Evolutionary conservation across 2,329 filamentous ascomycete species (phyloP), one percentile per base, ranked within the genome.

Genomic region (Fusarium sambucinum): DNA sequence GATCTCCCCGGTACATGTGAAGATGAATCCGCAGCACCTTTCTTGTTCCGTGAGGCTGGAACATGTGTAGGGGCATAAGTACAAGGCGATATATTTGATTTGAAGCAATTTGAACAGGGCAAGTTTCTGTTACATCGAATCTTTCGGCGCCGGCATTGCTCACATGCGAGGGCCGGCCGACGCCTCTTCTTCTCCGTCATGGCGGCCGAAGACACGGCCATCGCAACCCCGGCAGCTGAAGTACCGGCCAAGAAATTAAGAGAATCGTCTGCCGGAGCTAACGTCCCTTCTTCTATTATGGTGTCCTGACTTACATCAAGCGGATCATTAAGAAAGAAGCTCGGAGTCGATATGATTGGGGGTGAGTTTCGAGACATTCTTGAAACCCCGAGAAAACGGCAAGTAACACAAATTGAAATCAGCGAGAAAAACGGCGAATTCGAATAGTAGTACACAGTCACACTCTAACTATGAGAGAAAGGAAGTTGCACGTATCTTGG

Each of bases 31-130:
- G 42, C 40, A 21, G 59, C 50, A n/a, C 52, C 38, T 55, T 73
- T 75, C 54, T 69, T 74, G 16, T 27, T 41, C 52, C 70, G 68
- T n/a, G 71, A 72, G 6, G 74, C 72, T 3, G 78, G 78, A 17
- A 75, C 64, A 38, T 80, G 78, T 37, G 77, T 70, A 33, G 80
- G 75, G 27, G 77, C 79, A 69, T 88, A 90, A 2, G 85, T 80
- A 70, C 89, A 90, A 21, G 80, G 80, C 8, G 82, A 80, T 40
- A 84, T 85, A 66, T 83, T 83, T 23, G 86, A 85, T 66, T 84
- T 84, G n/a, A 84, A 61, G 71, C 89, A 90, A 59, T 88, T 87
- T 61, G 80, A 82, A 70, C 88, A 90, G 2, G 89, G 89, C 9
- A 78, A 76, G 60, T 84, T 83, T 48, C 86, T 84, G 71, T 90